Evolutionary conservation across 192 early-diverging fungal genomes (phyloP).

Genomic region (Backusella tarrabulga): DNA sequence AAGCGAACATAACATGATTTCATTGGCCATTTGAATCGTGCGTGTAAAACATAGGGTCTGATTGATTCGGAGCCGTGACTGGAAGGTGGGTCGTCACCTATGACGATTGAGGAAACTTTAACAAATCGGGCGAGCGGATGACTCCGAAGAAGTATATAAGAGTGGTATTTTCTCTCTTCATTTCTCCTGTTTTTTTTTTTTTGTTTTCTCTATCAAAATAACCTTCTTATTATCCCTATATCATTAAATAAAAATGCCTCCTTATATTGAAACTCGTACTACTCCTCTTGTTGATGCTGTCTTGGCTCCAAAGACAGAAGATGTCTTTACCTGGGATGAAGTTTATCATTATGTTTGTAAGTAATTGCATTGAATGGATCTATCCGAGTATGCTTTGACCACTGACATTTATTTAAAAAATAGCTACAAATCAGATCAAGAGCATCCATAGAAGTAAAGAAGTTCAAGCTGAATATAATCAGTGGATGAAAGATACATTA

Average conservation of each 20-base stretch:
- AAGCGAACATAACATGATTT: neutral
- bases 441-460: slow-evolving; percentile 14
- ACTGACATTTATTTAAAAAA: neutral
- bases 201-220: neutral
- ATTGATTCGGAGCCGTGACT: slow-evolving; percentile 6
- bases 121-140: neutral
- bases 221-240: neutral
- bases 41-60: slow-evolving; percentile 6
- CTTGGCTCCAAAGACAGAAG: neutral
- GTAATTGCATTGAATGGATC: neutral
- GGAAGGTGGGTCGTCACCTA: neutral
- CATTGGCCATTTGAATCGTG: neutral
- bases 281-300: neutral
- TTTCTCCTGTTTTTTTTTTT: neutral
- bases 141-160: slow-evolving; percentile 1
- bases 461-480: slow-evolving; percentile 15
- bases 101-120: neutral
- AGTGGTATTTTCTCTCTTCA: neutral
- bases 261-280: neutral
- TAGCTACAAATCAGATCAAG: slow-evolving; percentile 31
- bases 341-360: slow-evolving; percentile 31
- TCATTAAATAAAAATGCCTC: neutral
- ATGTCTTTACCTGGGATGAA: slow-evolving; percentile 19
- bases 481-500: slow-evolving; percentile 27
- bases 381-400: neutral